These are phyloP conservation scores for Talaromyces sp. DNA, from an alignment of 2,329 filamentous ascomycete species.

Conservation along the genomic window DNA sequence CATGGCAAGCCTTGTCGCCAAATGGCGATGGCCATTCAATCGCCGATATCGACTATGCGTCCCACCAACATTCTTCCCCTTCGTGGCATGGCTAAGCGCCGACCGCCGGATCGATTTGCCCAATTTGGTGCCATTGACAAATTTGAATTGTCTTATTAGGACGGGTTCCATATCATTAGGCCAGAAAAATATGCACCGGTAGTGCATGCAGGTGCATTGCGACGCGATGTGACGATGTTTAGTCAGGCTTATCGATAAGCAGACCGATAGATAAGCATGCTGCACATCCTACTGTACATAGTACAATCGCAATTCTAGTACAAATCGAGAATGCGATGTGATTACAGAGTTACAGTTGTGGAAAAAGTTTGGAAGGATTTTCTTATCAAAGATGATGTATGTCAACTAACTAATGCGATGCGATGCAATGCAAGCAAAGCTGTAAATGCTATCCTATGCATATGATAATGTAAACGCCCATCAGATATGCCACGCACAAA, in stretches of 20 bases:
- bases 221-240: neutral
- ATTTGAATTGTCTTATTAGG: neutral
- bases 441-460: conserved; percentile 5
- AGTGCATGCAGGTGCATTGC: neutral
- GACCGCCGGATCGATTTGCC: neutral
- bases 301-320: neutral
- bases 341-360: neutral
- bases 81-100: neutral
- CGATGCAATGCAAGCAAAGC: neutral
- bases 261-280: neutral
- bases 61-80: neutral
- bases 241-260: neutral
- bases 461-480: neutral
- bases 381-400: conserved; percentile 3
- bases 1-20: neutral
- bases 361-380: no score
- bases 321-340: neutral
- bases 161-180: neutral
- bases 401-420: neutral
- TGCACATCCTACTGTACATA: neutral
- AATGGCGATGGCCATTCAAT: neutral
- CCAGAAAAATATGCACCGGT: neutral
- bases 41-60: neutral
- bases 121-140: neutral
- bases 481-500: conserved; percentile 3